phyloP scores from a whole-genome alignment of 2,329 filamentous ascomycete genomes.

The Mycosphaerella sp. region DNA sequence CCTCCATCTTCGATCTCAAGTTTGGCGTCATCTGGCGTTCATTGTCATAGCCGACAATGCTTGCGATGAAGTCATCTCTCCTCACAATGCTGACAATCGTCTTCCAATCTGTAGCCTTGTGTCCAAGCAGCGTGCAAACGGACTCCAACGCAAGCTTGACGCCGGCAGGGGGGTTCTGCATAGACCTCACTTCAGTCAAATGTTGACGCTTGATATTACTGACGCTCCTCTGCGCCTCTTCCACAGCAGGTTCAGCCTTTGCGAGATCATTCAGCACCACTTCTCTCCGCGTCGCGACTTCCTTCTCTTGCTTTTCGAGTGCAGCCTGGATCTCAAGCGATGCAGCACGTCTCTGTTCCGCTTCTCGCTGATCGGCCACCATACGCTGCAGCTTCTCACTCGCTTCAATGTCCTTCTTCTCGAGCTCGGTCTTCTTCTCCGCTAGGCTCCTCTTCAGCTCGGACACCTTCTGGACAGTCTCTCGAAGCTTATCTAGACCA shows the following conservation, averaged over 20 bases:
- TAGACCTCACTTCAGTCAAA: slow-evolving; percentile 92
- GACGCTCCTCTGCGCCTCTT: slow-evolving; percentile 90
- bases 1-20: slow-evolving; percentile 81
- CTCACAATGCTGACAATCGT: slow-evolving; percentile 81
- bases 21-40: slow-evolving; percentile 85
- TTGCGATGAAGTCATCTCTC: slow-evolving; percentile 93
- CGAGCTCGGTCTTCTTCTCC: slow-evolving; percentile 87
- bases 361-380: slow-evolving; percentile 91
- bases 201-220: slow-evolving; percentile 98
- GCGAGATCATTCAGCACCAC: slow-evolving; percentile 84
- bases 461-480: slow-evolving; percentile 95
- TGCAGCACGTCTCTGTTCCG: slow-evolving; percentile 80
- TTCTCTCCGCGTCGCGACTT: slow-evolving; percentile 74
- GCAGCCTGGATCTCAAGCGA: slow-evolving; percentile 84
- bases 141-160: slow-evolving; percentile 89
- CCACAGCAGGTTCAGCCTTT: slow-evolving; percentile 83
- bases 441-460: slow-evolving; percentile 85
- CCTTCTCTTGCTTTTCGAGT: slow-evolving; percentile 80
- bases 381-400: slow-evolving; percentile 97
- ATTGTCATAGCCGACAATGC: slow-evolving; percentile 96
- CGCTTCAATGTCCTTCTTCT: slow-evolving; percentile 89
- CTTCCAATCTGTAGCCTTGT: slow-evolving; percentile 88
- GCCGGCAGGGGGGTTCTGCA: slow-evolving; percentile 85
- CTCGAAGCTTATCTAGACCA: slow-evolving; percentile 91
- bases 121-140: slow-evolving; percentile 90